Conservation (phyloP, 331 rosid species). For the Dryas integrifolia region DNA sequence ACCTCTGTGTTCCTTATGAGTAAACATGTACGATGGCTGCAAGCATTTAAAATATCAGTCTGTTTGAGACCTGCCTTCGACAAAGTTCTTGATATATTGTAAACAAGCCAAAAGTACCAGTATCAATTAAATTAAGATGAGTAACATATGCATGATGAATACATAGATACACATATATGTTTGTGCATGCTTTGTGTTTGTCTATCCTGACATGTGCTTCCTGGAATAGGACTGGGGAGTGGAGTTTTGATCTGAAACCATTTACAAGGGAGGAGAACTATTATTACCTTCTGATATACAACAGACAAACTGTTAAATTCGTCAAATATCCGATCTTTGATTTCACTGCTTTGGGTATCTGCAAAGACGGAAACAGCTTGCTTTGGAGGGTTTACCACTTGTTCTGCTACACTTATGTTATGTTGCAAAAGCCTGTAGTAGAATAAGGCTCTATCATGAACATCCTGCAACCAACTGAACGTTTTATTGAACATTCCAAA, state of each 20-base stretch:
- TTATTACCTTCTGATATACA: constrained; percentile 79
- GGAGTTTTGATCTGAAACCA: constrained; percentile 7
- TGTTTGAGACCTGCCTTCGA: constrained; percentile 3
- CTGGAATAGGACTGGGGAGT: neutral
- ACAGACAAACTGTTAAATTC: constrained; percentile 97
- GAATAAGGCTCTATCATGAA: constrained; percentile 90
- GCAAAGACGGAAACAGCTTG: constrained; percentile 99
- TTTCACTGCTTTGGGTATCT: constrained; percentile 94
- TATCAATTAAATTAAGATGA: neutral
- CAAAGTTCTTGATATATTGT: constrained; percentile 16
- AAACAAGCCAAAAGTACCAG: neutral
- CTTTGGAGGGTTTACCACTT: constrained; percentile 92
- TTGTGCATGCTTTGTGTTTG: neutral
- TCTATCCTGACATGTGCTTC: constrained; percentile 7
- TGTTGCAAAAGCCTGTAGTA: constrained; percentile 94
- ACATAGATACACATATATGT: neutral
- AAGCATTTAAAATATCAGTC: constrained; percentile 33
- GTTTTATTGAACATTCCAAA: constrained; percentile 33
- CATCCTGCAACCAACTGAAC: constrained; percentile 75
- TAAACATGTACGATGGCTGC: constrained; percentile 99
- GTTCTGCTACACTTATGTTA: constrained; percentile 74
- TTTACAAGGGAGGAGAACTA: neutral
- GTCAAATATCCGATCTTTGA: constrained; percentile 94
- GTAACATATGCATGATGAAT: neutral
- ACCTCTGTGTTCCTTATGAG: constrained; percentile 91